A percentile compares a stretch with the other conserved stretches of the same genome.
These are phyloP conservation scores for Trapa bicornis DNA, from an alignment of 345 rosid species.

Conservation along the genomic window DNA sequence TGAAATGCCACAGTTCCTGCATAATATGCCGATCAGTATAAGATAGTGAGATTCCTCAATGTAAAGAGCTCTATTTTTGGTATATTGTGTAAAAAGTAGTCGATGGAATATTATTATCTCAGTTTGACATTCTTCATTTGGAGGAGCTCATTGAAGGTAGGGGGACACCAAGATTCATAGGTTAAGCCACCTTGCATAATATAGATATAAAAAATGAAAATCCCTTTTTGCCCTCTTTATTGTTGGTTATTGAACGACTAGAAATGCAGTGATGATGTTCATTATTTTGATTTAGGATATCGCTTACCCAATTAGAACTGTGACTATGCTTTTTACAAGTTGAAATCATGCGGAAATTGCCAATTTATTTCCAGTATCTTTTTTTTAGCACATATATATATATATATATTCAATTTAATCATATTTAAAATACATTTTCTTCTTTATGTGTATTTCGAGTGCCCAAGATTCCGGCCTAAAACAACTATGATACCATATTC, in stretches of 20 bases:
- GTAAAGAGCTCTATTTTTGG: neutral
- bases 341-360: neutral
- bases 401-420: no score
- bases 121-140: neutral
- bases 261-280: neutral
- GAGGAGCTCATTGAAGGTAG: neutral
- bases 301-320: neutral
- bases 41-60: neutral
- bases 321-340: neutral
- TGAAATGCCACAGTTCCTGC: neutral
- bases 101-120: neutral
- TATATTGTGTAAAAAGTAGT: neutral
- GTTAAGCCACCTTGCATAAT: neutral
- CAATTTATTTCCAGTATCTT: no score
- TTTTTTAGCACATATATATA: neutral
- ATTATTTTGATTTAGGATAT: neutral
- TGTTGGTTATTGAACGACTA: neutral
- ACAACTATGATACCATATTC: no score
- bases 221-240: neutral
- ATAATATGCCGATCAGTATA: neutral
- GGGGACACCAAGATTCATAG: neutral
- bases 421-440: no score
- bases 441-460: no score
- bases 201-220: neutral
- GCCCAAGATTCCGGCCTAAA: no score